Conservation (phyloP, 306 rosid genomes). For the Casuarina glauca region DNA sequence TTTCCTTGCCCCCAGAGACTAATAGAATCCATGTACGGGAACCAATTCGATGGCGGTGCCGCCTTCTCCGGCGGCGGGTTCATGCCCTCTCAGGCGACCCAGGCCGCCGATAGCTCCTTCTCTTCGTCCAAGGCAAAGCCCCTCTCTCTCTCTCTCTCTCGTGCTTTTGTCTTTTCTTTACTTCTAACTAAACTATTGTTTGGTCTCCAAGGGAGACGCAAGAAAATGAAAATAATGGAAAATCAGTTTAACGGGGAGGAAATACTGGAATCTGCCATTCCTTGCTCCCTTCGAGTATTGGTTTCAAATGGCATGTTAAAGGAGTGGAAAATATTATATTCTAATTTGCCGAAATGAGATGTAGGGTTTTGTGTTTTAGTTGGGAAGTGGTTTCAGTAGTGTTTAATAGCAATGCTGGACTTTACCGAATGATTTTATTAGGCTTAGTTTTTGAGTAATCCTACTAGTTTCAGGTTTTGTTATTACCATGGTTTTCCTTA, state of each 20-base stretch:
- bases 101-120: conserved; percentile 48
- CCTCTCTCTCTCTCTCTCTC: background rate
- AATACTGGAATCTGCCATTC: background rate
- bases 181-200: background rate
- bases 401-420: background rate
- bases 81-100: conserved; percentile 78
- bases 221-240: background rate
- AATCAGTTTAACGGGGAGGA: background rate
- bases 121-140: conserved; percentile 50
- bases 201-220: background rate
- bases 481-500: background rate
- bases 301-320: background rate
- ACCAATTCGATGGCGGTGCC: conserved; percentile 77
- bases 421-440: background rate
- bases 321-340: background rate
- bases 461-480: background rate
- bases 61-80: conserved; percentile 94
- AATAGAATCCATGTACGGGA: conserved; percentile 45
- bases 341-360: background rate
- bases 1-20: background rate
- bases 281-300: background rate
- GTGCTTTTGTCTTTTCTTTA: background rate
- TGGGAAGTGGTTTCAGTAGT: background rate
- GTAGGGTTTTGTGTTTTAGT: background rate
- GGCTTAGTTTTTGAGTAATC: background rate